These are phyloP conservation scores for Phytophthora citricola DNA, from an alignment of 352 stramenopile genomes.

Conservation along the genomic window DNA sequence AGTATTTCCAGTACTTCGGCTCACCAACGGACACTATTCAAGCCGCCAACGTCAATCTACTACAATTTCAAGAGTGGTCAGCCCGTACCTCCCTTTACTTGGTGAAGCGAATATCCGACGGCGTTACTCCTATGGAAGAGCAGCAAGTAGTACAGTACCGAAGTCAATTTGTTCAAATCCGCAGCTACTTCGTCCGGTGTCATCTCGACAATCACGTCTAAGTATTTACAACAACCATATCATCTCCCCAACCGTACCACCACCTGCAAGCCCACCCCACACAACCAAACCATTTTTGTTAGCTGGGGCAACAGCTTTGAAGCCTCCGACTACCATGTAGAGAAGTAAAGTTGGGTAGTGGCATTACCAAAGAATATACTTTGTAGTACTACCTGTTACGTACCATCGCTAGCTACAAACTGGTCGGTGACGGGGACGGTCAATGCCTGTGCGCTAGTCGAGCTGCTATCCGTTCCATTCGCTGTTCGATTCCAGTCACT, in stretches of 20 bases:
- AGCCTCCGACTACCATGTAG: background rate
- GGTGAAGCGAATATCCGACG: conserved; percentile 2
- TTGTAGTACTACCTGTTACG: background rate
- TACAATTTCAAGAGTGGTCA: conserved; percentile 5
- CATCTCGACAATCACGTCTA: conserved; percentile 18
- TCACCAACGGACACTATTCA: conserved; percentile 14
- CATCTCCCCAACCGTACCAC: background rate
- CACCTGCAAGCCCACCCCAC: conserved; percentile 3
- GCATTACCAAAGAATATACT: background rate
- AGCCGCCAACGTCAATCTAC: conserved; percentile 9
- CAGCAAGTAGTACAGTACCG: background rate
- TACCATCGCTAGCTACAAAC: conserved; percentile 6
- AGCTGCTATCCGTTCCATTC: background rate
- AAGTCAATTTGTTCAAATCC: conserved; percentile 26
- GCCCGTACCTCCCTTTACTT: background rate
- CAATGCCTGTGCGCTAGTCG: conserved; percentile 10
- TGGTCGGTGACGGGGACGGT: background rate
- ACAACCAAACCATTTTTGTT: conserved; percentile 9
- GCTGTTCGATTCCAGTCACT: background rate
- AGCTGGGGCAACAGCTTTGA: conserved; percentile 16
- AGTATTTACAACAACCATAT: conserved; percentile 3
- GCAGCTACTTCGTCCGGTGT: conserved; percentile 16
- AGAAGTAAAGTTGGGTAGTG: background rate
- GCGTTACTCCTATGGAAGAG: conserved; percentile 1
- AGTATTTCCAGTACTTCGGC: conserved; percentile 37